Base-by-base conservation (phyloP, 2,329 filamentous ascomycete species). In the Talaromyces rugulosus region DNA sequence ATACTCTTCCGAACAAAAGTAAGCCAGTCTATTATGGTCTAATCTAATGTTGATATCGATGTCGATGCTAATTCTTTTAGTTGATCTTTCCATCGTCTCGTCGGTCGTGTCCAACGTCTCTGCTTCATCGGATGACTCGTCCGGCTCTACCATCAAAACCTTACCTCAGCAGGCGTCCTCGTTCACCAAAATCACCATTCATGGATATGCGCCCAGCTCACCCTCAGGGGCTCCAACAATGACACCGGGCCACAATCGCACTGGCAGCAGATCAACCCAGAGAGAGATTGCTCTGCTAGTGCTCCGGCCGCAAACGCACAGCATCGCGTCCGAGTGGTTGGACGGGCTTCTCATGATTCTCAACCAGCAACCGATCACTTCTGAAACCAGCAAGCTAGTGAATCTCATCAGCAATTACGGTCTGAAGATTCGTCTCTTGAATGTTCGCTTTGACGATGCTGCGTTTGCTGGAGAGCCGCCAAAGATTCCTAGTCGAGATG, bases 101-200 rank as follows among this genome's bases (percentile, higher is more conserved):
- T 96, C 92, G 0, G 94, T 99, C 8, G 91, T 96, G 63, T 96
- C 92, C 67, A 97, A 97, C 71, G 90, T 97, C 60, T 92, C 90
- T 36, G 86, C 89, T 7, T 82, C 85, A 36, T 82, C 83, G 50
- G 79, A 83, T 51, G 71, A 78, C 44, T 77, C 78, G 33, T 81
- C 78, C 51, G 77, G 78, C 54, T 79, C 78, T 59, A 82, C 81
- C 4, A 74, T 81, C 33, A 82, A 82, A 64, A 74, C 74, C 56
- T 65, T 70, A 18, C 68, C 73, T n/a, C 75, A 74, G 44, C 67
- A 71, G 42, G 68, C 56, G 14, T 42, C 56, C 8, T 73, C 75
- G n/a, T 78, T 77, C 6, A 96, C 92, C 40, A 96, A 92, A 74
- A 96, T 98, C 70, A 96, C 92, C 4, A 92, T 98, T 59, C 91